Evolutionary conservation across 345 rosid species (phyloP).

Genomic region (Geranium rotundifolium): DNA sequence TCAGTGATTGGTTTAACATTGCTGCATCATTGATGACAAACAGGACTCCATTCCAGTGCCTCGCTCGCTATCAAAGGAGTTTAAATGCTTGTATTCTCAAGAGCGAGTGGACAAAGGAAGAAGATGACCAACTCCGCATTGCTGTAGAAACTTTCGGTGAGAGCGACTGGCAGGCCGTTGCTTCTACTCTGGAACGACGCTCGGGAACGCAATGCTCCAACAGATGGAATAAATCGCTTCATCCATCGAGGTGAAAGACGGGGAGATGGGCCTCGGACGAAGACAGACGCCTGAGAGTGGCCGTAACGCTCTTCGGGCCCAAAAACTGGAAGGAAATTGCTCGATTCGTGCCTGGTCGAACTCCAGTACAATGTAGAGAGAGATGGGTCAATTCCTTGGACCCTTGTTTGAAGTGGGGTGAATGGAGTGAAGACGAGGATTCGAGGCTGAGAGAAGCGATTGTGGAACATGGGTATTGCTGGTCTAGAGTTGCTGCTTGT

Average conservation of each 20-base stretch:
- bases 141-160: slow-evolving; percentile 68
- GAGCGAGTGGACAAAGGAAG: slow-evolving; percentile 74
- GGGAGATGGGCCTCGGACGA: slow-evolving; percentile 68
- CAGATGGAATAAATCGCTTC: slow-evolving; percentile 72
- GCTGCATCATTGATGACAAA: slow-evolving; percentile 55
- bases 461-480: slow-evolving; percentile 47
- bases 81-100: slow-evolving; percentile 55
- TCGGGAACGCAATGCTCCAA: slow-evolving; percentile 88
- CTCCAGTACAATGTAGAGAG: slow-evolving; percentile 69
- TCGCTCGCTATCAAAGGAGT: slow-evolving; percentile 77
- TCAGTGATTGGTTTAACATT: slow-evolving; percentile 57
- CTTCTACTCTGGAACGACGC: slow-evolving; percentile 54
- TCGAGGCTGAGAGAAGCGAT: slow-evolving; percentile 47
- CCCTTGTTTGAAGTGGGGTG: slow-evolving; percentile 48
- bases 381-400: slow-evolving; percentile 80
- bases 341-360: slow-evolving; percentile 76
- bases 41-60: slow-evolving; percentile 84
- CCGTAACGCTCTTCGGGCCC: slow-evolving; percentile 69
- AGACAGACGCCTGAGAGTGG: slow-evolving; percentile 59
- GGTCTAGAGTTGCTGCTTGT: slow-evolving; percentile 66
- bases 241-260: slow-evolving; percentile 36
- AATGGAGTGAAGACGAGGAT: slow-evolving; percentile 81
- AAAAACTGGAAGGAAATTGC: slow-evolving; percentile 75
- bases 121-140: slow-evolving; percentile 65
- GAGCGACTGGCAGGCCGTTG: slow-evolving; percentile 79